phyloP scores from a whole-genome alignment of 768 basidiomycete genomes.

The Russula sp. region DNA sequence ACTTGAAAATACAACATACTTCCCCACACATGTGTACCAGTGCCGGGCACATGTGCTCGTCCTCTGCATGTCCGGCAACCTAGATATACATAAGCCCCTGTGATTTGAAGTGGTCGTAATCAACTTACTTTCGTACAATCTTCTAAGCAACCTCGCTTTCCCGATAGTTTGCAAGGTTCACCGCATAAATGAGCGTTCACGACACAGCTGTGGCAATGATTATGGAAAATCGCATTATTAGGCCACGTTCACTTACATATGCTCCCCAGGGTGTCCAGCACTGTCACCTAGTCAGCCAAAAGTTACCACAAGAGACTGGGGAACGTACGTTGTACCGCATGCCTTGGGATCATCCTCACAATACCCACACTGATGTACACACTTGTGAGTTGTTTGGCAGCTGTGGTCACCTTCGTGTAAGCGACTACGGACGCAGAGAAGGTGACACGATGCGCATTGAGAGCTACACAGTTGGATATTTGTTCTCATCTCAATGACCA shows the following conservation, averaged over 20 bases:
- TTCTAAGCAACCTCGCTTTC: slow-evolving; percentile 45
- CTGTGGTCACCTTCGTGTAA: slow-evolving; percentile 44
- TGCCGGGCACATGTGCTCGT: slow-evolving; percentile 50
- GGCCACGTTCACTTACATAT: slow-evolving; percentile 38
- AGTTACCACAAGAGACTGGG: no score
- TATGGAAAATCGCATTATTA: background rate
- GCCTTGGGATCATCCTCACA: slow-evolving; percentile 32
- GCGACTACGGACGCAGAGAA: slow-evolving; percentile 42
- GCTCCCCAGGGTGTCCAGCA: slow-evolving; percentile 51
- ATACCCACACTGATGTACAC: slow-evolving; percentile 41
- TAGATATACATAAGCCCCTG: slow-evolving; percentile 25
- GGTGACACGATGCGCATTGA: slow-evolving; percentile 43
- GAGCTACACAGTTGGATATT: slow-evolving; percentile 45
- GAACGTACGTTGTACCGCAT: slow-evolving; percentile 46
- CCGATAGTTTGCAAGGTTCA: slow-evolving; percentile 40
- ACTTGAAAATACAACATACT: slow-evolving; percentile 30
- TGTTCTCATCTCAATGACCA: slow-evolving; percentile 41
- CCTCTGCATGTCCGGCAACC: slow-evolving; percentile 42
- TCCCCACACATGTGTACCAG: slow-evolving; percentile 51
- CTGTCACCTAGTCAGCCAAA: slow-evolving; percentile 28
- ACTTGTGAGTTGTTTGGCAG: slow-evolving; percentile 47
- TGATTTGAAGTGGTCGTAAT: background rate
- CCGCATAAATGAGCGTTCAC: slow-evolving; percentile 47
- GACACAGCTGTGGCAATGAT: slow-evolving; percentile 39
- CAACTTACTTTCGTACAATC: slow-evolving; percentile 46